Evolutionary conservation across 208 protist genomes (phyloP).

Genomic region (Blastocrithidia nonstop): DNA sequence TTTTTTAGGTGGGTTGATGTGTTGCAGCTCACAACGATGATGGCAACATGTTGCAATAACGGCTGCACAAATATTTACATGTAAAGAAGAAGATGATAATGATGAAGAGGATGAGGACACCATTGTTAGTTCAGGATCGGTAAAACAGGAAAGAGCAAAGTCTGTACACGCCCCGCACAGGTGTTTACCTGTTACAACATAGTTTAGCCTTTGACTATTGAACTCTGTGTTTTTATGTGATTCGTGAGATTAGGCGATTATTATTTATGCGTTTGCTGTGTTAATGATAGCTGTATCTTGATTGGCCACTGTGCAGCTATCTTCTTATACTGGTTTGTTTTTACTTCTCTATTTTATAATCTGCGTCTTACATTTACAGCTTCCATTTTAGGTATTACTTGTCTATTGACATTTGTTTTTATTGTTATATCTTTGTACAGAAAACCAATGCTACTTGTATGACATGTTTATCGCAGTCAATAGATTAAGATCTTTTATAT

Average conservation of each 20-base stretch:
- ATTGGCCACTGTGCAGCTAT: too few relatives aligned
- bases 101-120: neutral
- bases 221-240: neutral
- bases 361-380: neutral
- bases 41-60: conserved; percentile 71
- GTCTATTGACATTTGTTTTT: neutral
- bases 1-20: too few relatives aligned
- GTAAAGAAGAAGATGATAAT: neutral
- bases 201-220: too few relatives aligned
- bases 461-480: too few relatives aligned
- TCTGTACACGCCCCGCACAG: conserved; percentile 68
- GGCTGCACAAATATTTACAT: conserved; percentile 13
- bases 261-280: neutral
- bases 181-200: conserved; percentile 56
- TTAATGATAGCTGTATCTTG: neutral
- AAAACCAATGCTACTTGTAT: neutral
- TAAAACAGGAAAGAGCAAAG: conserved; percentile 56
- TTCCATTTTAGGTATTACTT: neutral
- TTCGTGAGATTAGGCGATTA: neutral
- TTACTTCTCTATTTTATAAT: neutral
- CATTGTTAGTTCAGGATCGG: conserved; percentile 3
- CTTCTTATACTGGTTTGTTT: too few relatives aligned
- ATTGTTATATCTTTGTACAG: neutral
- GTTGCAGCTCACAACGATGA: conserved; percentile 48
- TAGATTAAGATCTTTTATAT: conserved; percentile 67